Evolutionary conservation across 495 filamentous ascomycete genomes (phyloP).

Genomic region (Podospora appendiculata): DNA sequence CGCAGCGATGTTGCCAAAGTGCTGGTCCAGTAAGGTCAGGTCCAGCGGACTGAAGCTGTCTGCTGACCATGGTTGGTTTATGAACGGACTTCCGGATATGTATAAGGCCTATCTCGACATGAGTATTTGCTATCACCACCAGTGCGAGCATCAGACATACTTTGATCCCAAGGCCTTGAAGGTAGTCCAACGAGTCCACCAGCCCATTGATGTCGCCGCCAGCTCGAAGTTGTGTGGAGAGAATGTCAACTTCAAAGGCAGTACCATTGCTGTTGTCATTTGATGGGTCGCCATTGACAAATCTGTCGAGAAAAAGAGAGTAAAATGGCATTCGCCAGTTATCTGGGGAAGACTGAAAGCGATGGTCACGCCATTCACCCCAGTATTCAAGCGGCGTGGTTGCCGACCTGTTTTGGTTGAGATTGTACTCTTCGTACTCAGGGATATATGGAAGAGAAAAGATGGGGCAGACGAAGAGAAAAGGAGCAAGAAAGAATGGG

Average conservation of each 20-base stretch:
- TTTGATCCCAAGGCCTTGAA: slow-evolving; percentile 65
- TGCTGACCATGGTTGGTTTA: slow-evolving; percentile 29
- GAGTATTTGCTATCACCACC: slow-evolving; percentile 29
- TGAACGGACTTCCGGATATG: slow-evolving; percentile 49
- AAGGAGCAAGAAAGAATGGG: too few species aligned
- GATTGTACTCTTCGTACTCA: too few species aligned
- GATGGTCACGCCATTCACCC: too few species aligned
- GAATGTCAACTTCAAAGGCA: slow-evolving; percentile 56
- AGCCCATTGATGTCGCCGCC: slow-evolving; percentile 63
- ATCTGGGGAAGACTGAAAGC: too few species aligned
- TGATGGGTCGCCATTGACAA: slow-evolving; percentile 53
- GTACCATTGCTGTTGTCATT: slow-evolving; percentile 66
- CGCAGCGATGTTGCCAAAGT: slow-evolving; percentile 42
- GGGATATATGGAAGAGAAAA: too few species aligned
- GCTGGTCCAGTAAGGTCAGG: slow-evolving; percentile 20
- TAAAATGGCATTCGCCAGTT: too few species aligned
- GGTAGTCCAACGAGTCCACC: slow-evolving; percentile 59
- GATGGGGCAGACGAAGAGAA: too few species aligned
- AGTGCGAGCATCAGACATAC: slow-evolving; percentile 16
- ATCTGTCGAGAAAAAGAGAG: slow-evolving; percentile 43
- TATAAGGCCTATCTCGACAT: slow-evolving; percentile 47
- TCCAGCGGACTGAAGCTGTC: slow-evolving; percentile 43
- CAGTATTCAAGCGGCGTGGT: too few species aligned
- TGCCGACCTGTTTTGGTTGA: too few species aligned
- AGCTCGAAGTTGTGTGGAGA: slow-evolving; percentile 58